phyloP scores from a whole-genome alignment of 805 yeast species.

The Torulaspora indica region DNA sequence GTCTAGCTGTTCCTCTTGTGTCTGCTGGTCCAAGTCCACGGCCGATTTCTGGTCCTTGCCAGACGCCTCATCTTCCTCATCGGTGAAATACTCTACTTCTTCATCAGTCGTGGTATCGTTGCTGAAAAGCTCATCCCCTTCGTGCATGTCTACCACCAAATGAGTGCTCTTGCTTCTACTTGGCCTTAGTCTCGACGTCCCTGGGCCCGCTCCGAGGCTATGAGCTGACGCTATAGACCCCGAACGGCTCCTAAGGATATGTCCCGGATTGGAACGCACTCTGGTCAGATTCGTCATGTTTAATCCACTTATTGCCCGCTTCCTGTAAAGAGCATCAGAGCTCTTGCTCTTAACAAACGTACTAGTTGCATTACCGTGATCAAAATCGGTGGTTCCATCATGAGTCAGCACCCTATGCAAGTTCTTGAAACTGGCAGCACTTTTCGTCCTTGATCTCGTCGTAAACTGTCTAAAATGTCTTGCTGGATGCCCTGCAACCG shows the following conservation, averaged over 20 bases:
- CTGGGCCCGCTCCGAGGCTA: slow-evolving; percentile 11
- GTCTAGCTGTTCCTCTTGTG: neutral
- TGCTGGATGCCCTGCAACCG: slow-evolving; percentile 14
- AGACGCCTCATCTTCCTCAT: slow-evolving; percentile 30
- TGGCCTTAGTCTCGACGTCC: slow-evolving; percentile 27
- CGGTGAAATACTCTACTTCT: slow-evolving; percentile 42
- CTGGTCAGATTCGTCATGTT: slow-evolving; percentile 34
- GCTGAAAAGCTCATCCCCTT: slow-evolving; percentile 24
- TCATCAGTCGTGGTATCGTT: slow-evolving; percentile 34
- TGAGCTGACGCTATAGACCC: slow-evolving; percentile 12
- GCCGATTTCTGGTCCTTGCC: slow-evolving; percentile 1
- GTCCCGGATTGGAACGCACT: slow-evolving; percentile 25
- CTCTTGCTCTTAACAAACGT: slow-evolving; percentile 28
- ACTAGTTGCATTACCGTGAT: slow-evolving; percentile 9
- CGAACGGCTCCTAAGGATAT: slow-evolving; percentile 6
- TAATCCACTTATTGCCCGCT: slow-evolving; percentile 30
- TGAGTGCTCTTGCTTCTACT: slow-evolving; percentile 30
- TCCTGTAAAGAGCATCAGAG: slow-evolving; percentile 30
- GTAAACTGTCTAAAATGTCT: slow-evolving; percentile 29
- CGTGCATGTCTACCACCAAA: slow-evolving; percentile 27
- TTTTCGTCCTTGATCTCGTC: slow-evolving; percentile 32
- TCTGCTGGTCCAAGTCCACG: neutral
- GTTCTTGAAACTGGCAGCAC: slow-evolving; percentile 33
- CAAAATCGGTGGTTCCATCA: slow-evolving; percentile 22
- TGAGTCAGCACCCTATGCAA: slow-evolving; percentile 28